Evolutionary conservation across 2,329 filamentous ascomycete species (phyloP).

Genomic region (Cercospora sp.): DNA sequence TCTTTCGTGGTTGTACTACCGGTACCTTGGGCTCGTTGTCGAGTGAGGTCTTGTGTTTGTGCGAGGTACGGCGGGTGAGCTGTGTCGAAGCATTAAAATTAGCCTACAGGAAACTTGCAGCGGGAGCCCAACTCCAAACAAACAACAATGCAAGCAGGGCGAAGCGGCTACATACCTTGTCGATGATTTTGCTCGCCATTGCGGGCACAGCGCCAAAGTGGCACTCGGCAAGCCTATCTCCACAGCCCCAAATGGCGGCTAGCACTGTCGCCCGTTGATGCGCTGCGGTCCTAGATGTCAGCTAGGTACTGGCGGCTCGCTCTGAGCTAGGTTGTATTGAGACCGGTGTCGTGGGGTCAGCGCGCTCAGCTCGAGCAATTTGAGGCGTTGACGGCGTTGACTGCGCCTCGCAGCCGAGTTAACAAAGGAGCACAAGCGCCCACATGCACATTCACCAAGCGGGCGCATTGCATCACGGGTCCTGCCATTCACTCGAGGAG

Average conservation of each 20-base stretch:
- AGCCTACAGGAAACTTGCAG: neutral
- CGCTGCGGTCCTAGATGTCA: neutral
- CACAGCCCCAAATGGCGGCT: neutral
- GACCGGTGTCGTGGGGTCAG: neutral
- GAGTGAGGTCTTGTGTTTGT: neutral
- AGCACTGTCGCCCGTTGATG: neutral
- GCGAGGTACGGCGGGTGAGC: neutral
- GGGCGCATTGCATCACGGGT: neutral
- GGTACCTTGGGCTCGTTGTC: neutral
- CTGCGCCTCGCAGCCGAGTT: neutral
- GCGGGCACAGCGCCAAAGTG: neutral
- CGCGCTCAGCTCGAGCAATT: neutral
- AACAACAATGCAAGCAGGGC: neutral
- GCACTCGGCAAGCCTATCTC: neutral
- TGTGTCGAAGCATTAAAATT: neutral
- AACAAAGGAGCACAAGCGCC: neutral
- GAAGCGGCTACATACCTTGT: neutral
- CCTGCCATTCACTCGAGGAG: neutral
- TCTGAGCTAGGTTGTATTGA: neutral
- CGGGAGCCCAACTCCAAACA: neutral
- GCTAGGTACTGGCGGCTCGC: neutral
- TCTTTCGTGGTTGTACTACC: slow-evolving; percentile 3
- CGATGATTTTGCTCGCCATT: neutral
- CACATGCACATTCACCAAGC: neutral
- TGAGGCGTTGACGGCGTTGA: neutral